Evolutionary conservation across 2,329 filamentous ascomycete genomes (phyloP).

Genomic region (Colletotrichum lupini): DNA sequence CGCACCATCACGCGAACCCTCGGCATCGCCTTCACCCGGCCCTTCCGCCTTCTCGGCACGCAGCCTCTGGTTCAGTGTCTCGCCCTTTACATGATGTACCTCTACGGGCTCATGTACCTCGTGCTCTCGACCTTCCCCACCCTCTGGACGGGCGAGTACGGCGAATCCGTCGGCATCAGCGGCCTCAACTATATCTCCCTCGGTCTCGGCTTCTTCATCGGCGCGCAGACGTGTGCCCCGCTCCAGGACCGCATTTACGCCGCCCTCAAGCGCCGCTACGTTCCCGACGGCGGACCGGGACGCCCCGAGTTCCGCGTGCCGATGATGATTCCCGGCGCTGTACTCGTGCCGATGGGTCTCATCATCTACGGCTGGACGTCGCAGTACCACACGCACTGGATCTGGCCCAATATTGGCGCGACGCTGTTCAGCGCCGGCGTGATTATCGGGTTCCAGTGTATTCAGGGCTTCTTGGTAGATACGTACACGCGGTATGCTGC

Average conservation of each 20-base stretch:
- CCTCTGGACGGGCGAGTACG: constrained; percentile 57
- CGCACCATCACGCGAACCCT: constrained; percentile 36
- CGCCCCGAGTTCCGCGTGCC: constrained; percentile 56
- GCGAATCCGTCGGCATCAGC: constrained; percentile 53
- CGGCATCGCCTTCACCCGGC: constrained; percentile 49
- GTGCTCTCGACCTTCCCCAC: constrained; percentile 60
- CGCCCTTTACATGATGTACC: constrained; percentile 57
- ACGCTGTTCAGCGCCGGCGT: constrained; percentile 50
- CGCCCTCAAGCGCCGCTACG: constrained; percentile 53
- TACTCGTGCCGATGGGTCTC: constrained; percentile 55
- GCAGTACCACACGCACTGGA: constrained; percentile 55
- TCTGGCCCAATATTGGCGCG: constrained; percentile 57
- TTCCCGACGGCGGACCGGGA: constrained; percentile 46
- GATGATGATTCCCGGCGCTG: constrained; percentile 52
- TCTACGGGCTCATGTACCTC: constrained; percentile 63
- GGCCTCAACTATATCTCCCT: constrained; percentile 63
- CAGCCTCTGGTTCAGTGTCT: constrained; percentile 61
- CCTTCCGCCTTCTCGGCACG: constrained; percentile 56
- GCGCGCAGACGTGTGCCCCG: constrained; percentile 54
- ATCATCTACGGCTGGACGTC: constrained; percentile 59
- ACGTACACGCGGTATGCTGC: constrained; percentile 58
- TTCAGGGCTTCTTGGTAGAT: constrained; percentile 60
- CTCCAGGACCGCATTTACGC: constrained; percentile 59
- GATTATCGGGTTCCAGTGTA: constrained; percentile 56
- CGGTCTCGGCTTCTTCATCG: constrained; percentile 61